Conservation (phyloP, 2,329 filamentous ascomycete genomes). For the Penicillium verrucosum region DNA sequence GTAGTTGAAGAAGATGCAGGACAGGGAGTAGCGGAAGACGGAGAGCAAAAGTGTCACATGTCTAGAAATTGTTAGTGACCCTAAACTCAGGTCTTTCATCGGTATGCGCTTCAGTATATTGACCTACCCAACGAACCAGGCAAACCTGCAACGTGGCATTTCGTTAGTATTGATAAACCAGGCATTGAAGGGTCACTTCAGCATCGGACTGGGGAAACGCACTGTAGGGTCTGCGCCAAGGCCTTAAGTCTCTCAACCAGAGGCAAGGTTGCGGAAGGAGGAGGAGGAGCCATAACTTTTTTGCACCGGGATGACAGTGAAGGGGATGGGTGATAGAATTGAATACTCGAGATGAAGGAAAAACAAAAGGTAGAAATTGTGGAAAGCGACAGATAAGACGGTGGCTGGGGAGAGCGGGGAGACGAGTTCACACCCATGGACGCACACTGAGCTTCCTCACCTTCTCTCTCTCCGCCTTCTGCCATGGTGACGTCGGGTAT, state of each 20-base stretch:
- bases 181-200: constrained; percentile 11
- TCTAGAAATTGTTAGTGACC: constrained; percentile 49
- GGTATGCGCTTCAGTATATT: constrained; percentile 8
- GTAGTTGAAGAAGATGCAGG: constrained; percentile 86
- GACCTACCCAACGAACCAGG: constrained; percentile 76
- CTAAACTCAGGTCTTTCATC: neutral
- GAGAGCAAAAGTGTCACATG: constrained; percentile 82
- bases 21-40: constrained; percentile 77
- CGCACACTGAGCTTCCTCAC: constrained; percentile 9
- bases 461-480: constrained; percentile 20
- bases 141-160: constrained; percentile 48
- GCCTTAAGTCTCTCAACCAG: constrained; percentile 70
- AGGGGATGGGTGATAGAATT: constrained; percentile 7
- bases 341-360: neutral
- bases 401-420: constrained; percentile 10
- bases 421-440: constrained; percentile 1
- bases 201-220: constrained; percentile 47
- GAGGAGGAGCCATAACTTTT: constrained; percentile 67
- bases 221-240: constrained; percentile 88
- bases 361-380: constrained; percentile 3
- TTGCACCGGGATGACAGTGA: neutral
- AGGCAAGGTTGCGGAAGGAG: constrained; percentile 61
- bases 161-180: constrained; percentile 19
- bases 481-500: constrained; percentile 19
- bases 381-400: constrained; percentile 8